Percentiles rank a stretch among this genome's conserved stretches.
phyloP scores from a whole-genome alignment of 2,329 filamentous ascomycete species.

The Neofusicoccum sp. region DNA sequence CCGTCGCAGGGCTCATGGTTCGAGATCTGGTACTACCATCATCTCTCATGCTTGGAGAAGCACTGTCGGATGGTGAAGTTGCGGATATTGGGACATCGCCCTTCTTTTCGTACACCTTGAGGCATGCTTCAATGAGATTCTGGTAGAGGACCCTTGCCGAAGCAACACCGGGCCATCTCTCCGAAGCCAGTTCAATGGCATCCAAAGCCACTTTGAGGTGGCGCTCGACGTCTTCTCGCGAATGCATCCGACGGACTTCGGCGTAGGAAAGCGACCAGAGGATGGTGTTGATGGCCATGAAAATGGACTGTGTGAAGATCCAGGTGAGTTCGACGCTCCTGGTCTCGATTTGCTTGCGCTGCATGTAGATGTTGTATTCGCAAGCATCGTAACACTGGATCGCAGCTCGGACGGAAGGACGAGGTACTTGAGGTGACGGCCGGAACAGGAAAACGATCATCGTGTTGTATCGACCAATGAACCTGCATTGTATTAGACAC shows the following conservation, averaged over 20 bases:
- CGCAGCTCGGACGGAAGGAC: slow-evolving; percentile 77
- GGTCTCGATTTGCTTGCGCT: slow-evolving; percentile 74
- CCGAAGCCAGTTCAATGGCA: slow-evolving; percentile 74
- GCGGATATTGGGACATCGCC: slow-evolving; percentile 51
- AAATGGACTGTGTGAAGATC: slow-evolving; percentile 86
- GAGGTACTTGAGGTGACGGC: slow-evolving; percentile 87
- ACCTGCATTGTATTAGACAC: slow-evolving; percentile 41
- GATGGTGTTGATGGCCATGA: slow-evolving; percentile 87
- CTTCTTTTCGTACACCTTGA: slow-evolving; percentile 77
- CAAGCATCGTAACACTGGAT: slow-evolving; percentile 80
- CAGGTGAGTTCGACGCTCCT: slow-evolving; percentile 83
- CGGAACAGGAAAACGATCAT: slow-evolving; percentile 87
- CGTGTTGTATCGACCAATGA: slow-evolving; percentile 71
- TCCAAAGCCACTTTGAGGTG: slow-evolving; percentile 74
- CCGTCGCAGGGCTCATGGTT: slow-evolving; percentile 45
- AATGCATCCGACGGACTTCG: slow-evolving; percentile 71
- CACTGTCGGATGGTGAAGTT: slow-evolving; percentile 47
- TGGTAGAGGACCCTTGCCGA: slow-evolving; percentile 81
- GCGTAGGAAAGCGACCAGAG: slow-evolving; percentile 89
- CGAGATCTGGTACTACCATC: slow-evolving; percentile 43
- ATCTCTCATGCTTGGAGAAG: slow-evolving; percentile 34
- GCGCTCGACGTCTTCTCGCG: slow-evolving; percentile 71
- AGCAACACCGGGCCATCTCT: slow-evolving; percentile 87
- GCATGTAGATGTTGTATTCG: slow-evolving; percentile 76
- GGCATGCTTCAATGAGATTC: slow-evolving; percentile 79